phyloP scores from a whole-genome alignment of 2,329 filamentous ascomycete species.

The Penicillium palitans region DNA sequence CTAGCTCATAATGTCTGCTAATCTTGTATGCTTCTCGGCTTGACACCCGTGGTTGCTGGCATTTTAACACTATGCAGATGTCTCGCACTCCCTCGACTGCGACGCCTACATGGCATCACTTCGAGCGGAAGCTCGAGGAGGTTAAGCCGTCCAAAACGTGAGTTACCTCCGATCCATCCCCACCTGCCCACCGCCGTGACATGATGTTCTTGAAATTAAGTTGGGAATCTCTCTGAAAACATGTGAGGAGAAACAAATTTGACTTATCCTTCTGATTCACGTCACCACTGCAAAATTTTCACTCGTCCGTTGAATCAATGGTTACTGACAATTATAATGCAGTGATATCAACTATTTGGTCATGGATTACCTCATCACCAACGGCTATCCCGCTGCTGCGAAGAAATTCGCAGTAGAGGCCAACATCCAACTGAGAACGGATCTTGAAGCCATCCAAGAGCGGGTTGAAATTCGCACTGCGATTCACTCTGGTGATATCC shows the following conservation, averaged over 20 bases:
- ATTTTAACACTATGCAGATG: slow-evolving; percentile 53
- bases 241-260: slow-evolving; percentile 83
- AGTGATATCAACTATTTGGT: slow-evolving; percentile 96
- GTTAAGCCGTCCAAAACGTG: slow-evolving; percentile 90
- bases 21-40: slow-evolving; percentile 44
- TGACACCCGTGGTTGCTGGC: slow-evolving; percentile 32
- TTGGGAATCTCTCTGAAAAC: slow-evolving; percentile 99
- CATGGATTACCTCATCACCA: slow-evolving; percentile 94
- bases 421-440: slow-evolving; percentile 73
- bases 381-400: slow-evolving; percentile 90
- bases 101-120: slow-evolving; percentile 69
- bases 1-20: slow-evolving; percentile 40
- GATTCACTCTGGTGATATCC: slow-evolving; percentile 83
- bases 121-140: slow-evolving; percentile 79
- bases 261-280: slow-evolving; percentile 71
- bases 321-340: slow-evolving; percentile 31
- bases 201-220: slow-evolving; percentile 85
- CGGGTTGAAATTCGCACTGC: slow-evolving; percentile 80
- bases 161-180: slow-evolving; percentile 40
- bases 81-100: slow-evolving; percentile 71
- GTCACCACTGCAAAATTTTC: slow-evolving; percentile 16
- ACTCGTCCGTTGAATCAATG: slow-evolving; percentile 6
- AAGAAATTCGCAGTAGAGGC: slow-evolving; percentile 93
- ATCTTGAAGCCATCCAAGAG: slow-evolving; percentile 70
- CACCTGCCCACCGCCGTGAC: slow-evolving; percentile 39